phyloP scores from a whole-genome alignment of 148 eudicot species.

The Amaranthus hypochondriacus region DNA sequence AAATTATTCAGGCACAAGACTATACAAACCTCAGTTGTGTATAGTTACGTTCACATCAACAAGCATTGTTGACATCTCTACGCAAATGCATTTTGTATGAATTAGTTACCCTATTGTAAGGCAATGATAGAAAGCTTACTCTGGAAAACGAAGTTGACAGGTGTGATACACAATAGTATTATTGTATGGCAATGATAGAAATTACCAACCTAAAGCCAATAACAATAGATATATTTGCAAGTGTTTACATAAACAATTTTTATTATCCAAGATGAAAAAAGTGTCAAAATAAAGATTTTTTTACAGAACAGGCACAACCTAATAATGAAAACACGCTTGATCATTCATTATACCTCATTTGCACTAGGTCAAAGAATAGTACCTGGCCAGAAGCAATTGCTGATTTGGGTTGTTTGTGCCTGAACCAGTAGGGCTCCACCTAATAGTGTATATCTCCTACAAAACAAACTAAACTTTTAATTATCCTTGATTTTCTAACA shows the following conservation, averaged over 20 bases:
- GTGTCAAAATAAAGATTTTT: not conserved
- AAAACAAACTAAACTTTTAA: not conserved
- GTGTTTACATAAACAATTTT: not conserved
- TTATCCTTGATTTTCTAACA: not conserved
- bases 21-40: not conserved
- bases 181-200: no score
- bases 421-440: slow-evolving; percentile 72
- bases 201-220: no score
- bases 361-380: not conserved
- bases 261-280: not conserved
- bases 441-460: slow-evolving; percentile 61
- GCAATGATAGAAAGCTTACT: no score
- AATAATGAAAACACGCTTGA: not conserved
- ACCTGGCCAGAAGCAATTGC: slow-evolving; percentile 71
- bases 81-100: no score
- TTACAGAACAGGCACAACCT: not conserved
- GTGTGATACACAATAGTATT: no score
- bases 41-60: no score
- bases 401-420: slow-evolving; percentile 64
- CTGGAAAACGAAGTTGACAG: no score
- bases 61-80: no score
- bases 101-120: no score
- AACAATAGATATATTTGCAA: no score
- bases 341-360: not conserved
- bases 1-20: not conserved